These are phyloP conservation scores for Fusarium paranaense DNA, from an alignment of 2,329 filamentous ascomycete species.

Conservation along the genomic window DNA sequence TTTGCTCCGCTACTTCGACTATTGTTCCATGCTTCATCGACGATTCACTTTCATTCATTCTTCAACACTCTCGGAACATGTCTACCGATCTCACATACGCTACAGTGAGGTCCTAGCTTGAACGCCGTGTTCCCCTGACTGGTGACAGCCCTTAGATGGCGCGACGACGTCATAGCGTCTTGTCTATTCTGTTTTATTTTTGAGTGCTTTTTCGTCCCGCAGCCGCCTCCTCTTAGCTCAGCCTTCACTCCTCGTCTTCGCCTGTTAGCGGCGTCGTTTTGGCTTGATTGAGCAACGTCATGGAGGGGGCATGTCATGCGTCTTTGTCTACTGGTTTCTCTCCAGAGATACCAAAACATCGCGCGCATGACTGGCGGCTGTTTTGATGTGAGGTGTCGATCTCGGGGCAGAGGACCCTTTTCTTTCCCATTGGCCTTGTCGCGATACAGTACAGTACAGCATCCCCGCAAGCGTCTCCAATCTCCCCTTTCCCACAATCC, in stretches of 20 bases:
- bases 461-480: background rate
- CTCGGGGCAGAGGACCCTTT: background rate
- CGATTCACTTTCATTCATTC: background rate
- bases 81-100: background rate
- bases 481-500: conserved; percentile 5
- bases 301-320: conserved; percentile 1
- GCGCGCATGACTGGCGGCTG: background rate
- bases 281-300: background rate
- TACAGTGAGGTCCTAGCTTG: background rate
- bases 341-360: background rate
- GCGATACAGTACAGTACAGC: background rate
- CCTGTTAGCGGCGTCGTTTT: background rate
- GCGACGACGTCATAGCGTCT: conserved; percentile 7
- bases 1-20: background rate
- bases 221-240: background rate
- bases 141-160: background rate
- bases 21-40: background rate
- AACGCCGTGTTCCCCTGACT: background rate
- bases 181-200: background rate
- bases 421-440: background rate
- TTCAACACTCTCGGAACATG: background rate
- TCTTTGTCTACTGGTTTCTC: background rate
- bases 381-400: background rate
- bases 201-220: background rate
- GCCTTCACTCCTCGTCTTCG: background rate